Conservation (phyloP, 2,329 filamentous ascomycete genomes). For the Stemphylium lycopersici region DNA sequence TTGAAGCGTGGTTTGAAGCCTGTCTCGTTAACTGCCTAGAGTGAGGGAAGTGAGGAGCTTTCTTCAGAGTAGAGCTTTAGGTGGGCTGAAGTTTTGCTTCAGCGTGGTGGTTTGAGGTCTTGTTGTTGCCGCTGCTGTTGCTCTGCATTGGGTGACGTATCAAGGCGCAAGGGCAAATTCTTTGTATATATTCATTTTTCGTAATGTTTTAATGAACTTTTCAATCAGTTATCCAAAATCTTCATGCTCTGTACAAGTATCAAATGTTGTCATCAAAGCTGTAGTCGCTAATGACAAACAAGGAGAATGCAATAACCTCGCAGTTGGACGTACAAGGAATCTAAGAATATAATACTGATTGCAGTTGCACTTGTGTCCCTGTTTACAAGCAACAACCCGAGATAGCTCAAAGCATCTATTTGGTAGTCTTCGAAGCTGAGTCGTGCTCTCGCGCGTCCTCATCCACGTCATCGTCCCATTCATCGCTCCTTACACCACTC, state of each 20-base stretch:
- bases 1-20: background rate
- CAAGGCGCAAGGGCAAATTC: background rate
- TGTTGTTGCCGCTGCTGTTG: too few relatives aligned
- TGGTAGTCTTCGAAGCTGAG: constrained; percentile 23
- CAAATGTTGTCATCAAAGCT: too few relatives aligned
- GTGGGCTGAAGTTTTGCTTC: too few relatives aligned
- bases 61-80: background rate
- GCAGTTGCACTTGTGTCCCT: background rate
- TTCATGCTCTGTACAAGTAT: too few relatives aligned
- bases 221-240: background rate
- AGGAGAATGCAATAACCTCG: too few relatives aligned
- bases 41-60: background rate
- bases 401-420: background rate
- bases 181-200: background rate
- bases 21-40: background rate
- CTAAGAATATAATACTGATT: too few relatives aligned
- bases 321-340: too few relatives aligned
- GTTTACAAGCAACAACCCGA: background rate
- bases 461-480: constrained; percentile 49
- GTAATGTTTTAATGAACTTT: background rate
- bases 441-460: constrained; percentile 42
- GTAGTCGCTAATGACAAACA: background rate
- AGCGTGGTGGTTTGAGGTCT: too few relatives aligned
- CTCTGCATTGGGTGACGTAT: too few relatives aligned
- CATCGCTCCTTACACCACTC: constrained; percentile 45